phyloP scores from a whole-genome alignment of 108 stramenopile species.

The Skeletonema tropicum region DNA sequence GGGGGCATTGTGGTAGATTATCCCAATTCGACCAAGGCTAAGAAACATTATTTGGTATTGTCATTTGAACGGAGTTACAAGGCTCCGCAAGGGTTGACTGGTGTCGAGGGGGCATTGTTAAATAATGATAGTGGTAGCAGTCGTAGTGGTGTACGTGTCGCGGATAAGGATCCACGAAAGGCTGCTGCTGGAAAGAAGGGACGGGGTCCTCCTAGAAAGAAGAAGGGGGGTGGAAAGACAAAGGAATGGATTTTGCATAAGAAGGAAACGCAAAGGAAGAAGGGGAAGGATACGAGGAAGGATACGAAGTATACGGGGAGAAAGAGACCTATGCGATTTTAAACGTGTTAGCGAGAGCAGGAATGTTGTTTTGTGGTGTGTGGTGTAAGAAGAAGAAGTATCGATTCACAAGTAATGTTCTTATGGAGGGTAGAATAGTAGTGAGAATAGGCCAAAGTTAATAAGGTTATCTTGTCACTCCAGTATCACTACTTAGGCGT shows the following conservation, averaged over 20 bases:
- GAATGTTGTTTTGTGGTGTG: too few species aligned
- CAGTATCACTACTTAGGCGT: too few species aligned
- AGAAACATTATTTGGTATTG: slow-evolving; percentile 98
- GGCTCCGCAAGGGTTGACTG: slow-evolving; percentile 64
- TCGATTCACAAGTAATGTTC: too few species aligned
- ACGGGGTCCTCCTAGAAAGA: slow-evolving; percentile 49
- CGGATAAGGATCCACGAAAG: slow-evolving; percentile 40
- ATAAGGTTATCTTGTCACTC: too few species aligned
- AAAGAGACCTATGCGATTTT: slow-evolving; percentile 94
- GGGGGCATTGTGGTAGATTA: slow-evolving; percentile 99
- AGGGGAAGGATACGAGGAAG: slow-evolving; percentile 91
- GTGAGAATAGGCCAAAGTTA: too few species aligned
- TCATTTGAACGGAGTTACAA: slow-evolving; percentile 86
- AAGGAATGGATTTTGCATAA: slow-evolving; percentile 98
- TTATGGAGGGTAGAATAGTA: too few species aligned
- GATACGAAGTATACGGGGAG: slow-evolving; percentile 98
- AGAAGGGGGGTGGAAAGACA: slow-evolving; percentile 83
- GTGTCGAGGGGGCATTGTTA: slow-evolving; percentile 27
- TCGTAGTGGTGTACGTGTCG: slow-evolving; percentile 33
- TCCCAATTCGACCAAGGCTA: slow-evolving; percentile 99
- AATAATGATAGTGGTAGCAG: slow-evolving; percentile 12
- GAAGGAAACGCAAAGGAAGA: slow-evolving; percentile 93
- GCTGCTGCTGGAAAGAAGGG: slow-evolving; percentile 32
- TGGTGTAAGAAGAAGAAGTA: too few species aligned
- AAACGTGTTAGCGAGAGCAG: slow-evolving; percentile 10